Conservation (phyloP, 2,329 filamentous ascomycete genomes). For the Didymosphaeria variabile region DNA sequence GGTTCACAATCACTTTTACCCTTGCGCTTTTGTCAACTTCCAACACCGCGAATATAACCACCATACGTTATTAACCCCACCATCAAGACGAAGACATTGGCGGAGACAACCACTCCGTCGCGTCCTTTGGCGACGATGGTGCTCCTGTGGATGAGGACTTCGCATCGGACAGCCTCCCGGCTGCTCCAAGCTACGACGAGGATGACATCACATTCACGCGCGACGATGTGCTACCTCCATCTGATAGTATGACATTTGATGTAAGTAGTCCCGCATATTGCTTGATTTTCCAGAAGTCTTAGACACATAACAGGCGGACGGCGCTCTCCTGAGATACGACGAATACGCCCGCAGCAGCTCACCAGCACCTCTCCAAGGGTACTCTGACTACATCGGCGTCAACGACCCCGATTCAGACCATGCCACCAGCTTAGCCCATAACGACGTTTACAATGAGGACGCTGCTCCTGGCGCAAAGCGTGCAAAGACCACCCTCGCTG, state of each 20-base stretch:
- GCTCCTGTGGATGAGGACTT: neutral
- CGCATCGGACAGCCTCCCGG: neutral
- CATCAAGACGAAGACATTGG: neutral
- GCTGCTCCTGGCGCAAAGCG: neutral
- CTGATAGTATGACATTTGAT: neutral
- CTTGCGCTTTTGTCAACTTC: neutral
- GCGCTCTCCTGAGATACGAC: constrained; percentile 29
- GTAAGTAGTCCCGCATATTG: neutral
- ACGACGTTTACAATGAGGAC: neutral
- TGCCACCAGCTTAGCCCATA: neutral
- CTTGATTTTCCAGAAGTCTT: neutral
- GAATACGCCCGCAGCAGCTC: constrained; percentile 20
- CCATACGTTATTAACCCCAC: neutral
- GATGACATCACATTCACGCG: neutral
- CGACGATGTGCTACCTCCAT: neutral
- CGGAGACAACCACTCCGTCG: neutral
- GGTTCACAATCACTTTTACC: constrained; percentile 4
- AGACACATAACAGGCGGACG: constrained; percentile 22
- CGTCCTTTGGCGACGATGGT: neutral
- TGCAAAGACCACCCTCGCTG: neutral
- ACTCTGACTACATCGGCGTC: constrained; percentile 18
- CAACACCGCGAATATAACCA: neutral
- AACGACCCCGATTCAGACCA: neutral
- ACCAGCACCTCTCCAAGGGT: constrained; percentile 17
- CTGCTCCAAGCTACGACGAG: neutral